Evolutionary conservation across 1,284 basidiomycete genomes (phyloP).

Genomic region (Singerocomus inundabilis): DNA sequence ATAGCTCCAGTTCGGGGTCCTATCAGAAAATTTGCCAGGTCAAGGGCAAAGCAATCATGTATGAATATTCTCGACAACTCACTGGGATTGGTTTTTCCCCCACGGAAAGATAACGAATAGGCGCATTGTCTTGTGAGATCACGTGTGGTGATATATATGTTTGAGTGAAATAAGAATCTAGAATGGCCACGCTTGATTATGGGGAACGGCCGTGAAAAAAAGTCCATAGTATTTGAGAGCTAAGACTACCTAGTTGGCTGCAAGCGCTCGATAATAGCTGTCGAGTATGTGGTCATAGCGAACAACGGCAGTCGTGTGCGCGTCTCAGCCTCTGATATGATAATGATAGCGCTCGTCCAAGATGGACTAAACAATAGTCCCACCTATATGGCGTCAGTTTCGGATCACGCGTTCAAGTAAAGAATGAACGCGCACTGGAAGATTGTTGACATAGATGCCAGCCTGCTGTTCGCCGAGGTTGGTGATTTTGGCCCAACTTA

Average conservation of each 20-base stretch:
- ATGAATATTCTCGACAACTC: background rate
- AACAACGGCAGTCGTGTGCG: constrained; percentile 46
- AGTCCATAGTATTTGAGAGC: background rate
- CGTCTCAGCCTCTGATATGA: constrained; percentile 52
- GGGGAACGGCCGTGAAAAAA: background rate
- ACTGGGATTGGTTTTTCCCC: constrained; percentile 17
- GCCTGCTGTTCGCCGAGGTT: constrained; percentile 52
- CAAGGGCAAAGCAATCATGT: background rate
- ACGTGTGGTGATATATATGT: constrained; percentile 46
- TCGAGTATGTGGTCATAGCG: constrained; percentile 51
- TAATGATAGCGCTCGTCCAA: constrained; percentile 45
- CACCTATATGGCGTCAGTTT: constrained; percentile 39
- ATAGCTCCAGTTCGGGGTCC: constrained; percentile 34
- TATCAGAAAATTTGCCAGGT: constrained; percentile 3
- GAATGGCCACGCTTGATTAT: constrained; percentile 42
- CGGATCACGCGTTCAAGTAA: background rate
- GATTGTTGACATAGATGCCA: constrained; percentile 43
- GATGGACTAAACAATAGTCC: constrained; percentile 50
- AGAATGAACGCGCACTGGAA: constrained; percentile 39
- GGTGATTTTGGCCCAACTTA: constrained; percentile 50
- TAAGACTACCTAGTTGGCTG: constrained; percentile 45
- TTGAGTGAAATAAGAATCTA: constrained; percentile 54
- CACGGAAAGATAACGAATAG: constrained; percentile 51
- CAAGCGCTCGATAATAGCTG: constrained; percentile 41
- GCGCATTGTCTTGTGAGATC: constrained; percentile 40